Evolutionary conservation across 1,284 basidiomycete genomes (phyloP), one percentile per base, ranked within the genome.

Genomic region (Cryptococcus sp.): DNA sequence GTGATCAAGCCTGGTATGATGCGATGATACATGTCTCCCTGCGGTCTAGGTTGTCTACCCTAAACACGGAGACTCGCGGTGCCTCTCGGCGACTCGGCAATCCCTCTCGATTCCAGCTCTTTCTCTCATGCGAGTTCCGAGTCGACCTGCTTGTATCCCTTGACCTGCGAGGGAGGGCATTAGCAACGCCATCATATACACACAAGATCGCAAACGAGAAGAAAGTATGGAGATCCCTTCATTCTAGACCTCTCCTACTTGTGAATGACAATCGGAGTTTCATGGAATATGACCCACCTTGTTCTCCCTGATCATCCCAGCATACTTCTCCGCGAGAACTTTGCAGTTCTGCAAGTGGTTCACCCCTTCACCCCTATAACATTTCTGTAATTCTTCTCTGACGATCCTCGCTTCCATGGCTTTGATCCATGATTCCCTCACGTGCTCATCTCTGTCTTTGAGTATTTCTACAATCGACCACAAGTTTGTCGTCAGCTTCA

Each of bases 381-480:
- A 99, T 79, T 93, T 94, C 63, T 87, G 85, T 57, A 99, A 85
- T 79, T 96, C 91, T 63, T 92, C 88, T 63, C 88, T 86, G 53
- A 97, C 91, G 59, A 99, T 83, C 51, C 91, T 86, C 23, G 88
- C 87, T 80, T 98, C 92, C 93, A 98, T 96, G 25, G 90, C 87
- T 71, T 87, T 88, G 47, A 98, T 84, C 95, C 95, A 99, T 57
- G 89, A 89, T 81, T 96, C 92, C 60, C 91, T 88, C 71, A 98
- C 83, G 78, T 86, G 83, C 49, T 86, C 82, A 60, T 95, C 92
- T 51, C 90, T 88, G 65, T 84, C 83, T 52, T 75, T 73, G 63
- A 79, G 71, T 60, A 76, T 77, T 58, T 78, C 82, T 83, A 73
- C 23, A 39, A 47, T 46, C 20, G 45, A n/a, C 25, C 3, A 25